Base-by-base conservation (phyloP, 768 basidiomycete species). In the Leccinum longicurvipes region DNA sequence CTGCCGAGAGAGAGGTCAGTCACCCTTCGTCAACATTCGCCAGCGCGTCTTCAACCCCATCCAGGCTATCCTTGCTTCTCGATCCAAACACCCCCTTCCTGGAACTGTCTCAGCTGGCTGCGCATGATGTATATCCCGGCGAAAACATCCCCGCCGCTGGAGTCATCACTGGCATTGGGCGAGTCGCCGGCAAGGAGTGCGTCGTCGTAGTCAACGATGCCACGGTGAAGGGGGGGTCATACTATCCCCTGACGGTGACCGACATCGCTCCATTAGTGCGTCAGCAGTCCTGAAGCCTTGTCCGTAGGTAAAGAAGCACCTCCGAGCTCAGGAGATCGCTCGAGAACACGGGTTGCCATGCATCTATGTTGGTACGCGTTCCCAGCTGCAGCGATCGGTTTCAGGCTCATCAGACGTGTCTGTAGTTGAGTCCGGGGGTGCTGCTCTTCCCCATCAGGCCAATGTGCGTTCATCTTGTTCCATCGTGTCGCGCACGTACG, bases 291-390 rank as follows among this genome's bases (percentile, higher is more conserved):
- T 55, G 42, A 66, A 31, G 2, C 17, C 32, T 47, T 51, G 59
- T 28, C 32, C 31, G 9, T 54, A 88, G 82, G 89, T 98, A 63
- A 98, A 97, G 83, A 98, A 98, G 69, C 94, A 98, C 63, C 73
- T 98, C 24, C 83, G 94, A 19, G 95, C 94, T 0, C 94, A 98
- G 67, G 92, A 97, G 68, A 86, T 98, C 58, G 94, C 94, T n/a
- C 77, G 85, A 56, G 93, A 96, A 74, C 89, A 96, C 67, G 81
- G 85, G 4, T 73, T 97, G 29, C 93, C 94, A 10, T 96, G 93
- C 69, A 82, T 98, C 41, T 98, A 98, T 72, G 79, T 96, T 56
- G 93, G 93, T 93, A 67, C 23, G 86, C 67, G 44, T 51, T 14
- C 7, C 24, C 24, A 14, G 53, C 32, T 15, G 21, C n/a, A 23